Evolutionary conservation across 441 rosid species (phyloP), one percentile per base, ranked within the genome.

Genomic region (Erysimum pusillum): DNA sequence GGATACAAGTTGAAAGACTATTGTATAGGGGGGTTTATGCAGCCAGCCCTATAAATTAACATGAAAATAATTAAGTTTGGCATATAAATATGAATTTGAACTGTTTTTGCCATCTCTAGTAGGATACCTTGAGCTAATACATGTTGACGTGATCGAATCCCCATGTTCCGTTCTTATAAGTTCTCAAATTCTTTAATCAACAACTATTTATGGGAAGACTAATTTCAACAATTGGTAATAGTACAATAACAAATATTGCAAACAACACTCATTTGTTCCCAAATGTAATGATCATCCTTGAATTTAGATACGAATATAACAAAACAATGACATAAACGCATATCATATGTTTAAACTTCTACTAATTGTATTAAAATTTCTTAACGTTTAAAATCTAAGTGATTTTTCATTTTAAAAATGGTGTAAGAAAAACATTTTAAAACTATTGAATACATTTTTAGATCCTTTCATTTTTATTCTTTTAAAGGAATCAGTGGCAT

Each of bases 271-370:
- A 66, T 18, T 56, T 56, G 18, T 66, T 48, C 10, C 32, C 59
- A 20, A 18, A 67, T 67, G 35, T 52, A 39, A 25, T 20, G 36
- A 36, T 9, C 63, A 54, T 54, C n/a, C 48, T 67, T 22, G 51
- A 53, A 54, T 39, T 39, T 34, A 51, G 34, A 67, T 67, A 20
- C 35, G 60, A 67, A 20, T 59, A 39, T 39, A 39, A 34, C 63
- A n/a, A 5, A 32, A 58, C 2, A 0, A 18, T 28, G 32, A 41
- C 42, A 69, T 15, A 56, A 54, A 69, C 3, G 13, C 17, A 15
- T 68, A 36, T 56, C 28, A 56, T 31, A 13, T 28, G 1, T 3
- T 10, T 11, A 13, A 54, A 48, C 22, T 17, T 48, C 59, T 53
- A 53, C 35, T 53, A 25, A 25, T 14, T 15, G 36, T 52, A 1